phyloP scores from a whole-genome alignment of 768 basidiomycete genomes.

The Boletus vermiculosoides region DNA sequence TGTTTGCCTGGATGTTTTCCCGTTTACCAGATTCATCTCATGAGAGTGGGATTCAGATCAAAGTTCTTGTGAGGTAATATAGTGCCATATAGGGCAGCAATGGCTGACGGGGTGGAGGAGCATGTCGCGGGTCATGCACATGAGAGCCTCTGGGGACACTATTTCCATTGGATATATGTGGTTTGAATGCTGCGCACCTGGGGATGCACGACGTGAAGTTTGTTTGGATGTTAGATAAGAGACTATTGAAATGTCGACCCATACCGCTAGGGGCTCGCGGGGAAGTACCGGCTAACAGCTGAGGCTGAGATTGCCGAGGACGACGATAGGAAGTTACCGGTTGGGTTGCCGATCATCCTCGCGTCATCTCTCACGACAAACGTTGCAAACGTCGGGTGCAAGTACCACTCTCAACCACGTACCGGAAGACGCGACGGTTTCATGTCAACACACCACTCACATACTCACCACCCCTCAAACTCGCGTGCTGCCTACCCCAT shows the following conservation, averaged over 20 bases:
- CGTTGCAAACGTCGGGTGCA: too few relatives aligned
- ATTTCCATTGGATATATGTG: not conserved
- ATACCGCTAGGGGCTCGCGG: conserved; percentile 7
- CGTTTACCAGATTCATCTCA: not conserved
- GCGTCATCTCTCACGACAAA: not conserved
- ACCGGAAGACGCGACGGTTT: not conserved
- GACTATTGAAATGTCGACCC: not conserved
- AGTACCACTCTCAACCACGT: not conserved
- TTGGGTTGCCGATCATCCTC: conserved; percentile 12
- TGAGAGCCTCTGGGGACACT: not conserved
- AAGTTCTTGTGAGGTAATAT: not conserved
- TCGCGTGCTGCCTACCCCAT: conserved; percentile 62
- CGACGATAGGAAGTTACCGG: conserved; percentile 11
- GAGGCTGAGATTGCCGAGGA: not conserved
- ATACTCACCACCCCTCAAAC: conserved; percentile 22
- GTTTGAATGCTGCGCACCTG: not conserved
- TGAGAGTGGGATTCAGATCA: not conserved
- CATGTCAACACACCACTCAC: conserved; percentile 23
- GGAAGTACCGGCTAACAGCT: conserved; percentile 3
- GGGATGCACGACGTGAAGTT: not conserved
- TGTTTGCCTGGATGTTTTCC: not conserved
- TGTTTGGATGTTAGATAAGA: not conserved
- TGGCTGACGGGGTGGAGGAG: conserved; percentile 5
- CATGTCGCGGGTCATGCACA: not conserved
- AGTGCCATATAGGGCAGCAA: not conserved